Conservation (phyloP, 2,329 filamentous ascomycete species). For the Colletotrichum viniferum region DNA sequence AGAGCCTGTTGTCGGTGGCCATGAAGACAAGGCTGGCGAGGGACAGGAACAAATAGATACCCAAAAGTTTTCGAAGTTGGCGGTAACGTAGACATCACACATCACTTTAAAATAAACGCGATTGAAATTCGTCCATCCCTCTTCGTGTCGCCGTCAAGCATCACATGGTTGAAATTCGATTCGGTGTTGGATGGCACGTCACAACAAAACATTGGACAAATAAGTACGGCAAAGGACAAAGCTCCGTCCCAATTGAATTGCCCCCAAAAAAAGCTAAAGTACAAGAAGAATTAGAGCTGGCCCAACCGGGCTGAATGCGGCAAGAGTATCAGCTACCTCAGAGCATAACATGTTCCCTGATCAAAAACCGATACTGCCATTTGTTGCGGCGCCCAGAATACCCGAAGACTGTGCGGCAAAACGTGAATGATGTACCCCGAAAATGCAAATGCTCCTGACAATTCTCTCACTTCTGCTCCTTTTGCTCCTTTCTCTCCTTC, state of each 20-base stretch:
- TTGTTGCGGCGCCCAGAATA: slow-evolving; percentile 12
- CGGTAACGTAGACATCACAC: slow-evolving; percentile 10
- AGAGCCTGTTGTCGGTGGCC: neutral
- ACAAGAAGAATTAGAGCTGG: slow-evolving; percentile 41
- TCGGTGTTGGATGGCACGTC: neutral
- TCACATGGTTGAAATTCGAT: neutral
- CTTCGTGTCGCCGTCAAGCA: neutral
- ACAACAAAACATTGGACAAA: neutral
- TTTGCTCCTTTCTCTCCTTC: neutral
- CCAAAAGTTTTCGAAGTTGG: slow-evolving; percentile 20
- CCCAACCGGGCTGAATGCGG: slow-evolving; percentile 31
- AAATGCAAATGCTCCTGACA: slow-evolving; percentile 18
- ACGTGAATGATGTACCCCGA: slow-evolving; percentile 19
- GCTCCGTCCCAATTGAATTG: slow-evolving; percentile 1
- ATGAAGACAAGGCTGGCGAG: slow-evolving; percentile 24
- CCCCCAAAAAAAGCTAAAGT: slow-evolving; percentile 40
- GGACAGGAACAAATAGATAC: slow-evolving; percentile 27
- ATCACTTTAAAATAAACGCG: neutral
- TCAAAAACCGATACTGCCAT: slow-evolving; percentile 25
- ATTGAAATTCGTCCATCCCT: neutral
- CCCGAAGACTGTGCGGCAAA: slow-evolving; percentile 3
- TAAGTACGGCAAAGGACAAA: slow-evolving; percentile 9
- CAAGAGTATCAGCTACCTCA: slow-evolving; percentile 37
- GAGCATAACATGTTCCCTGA: slow-evolving; percentile 40
- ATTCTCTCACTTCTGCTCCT: slow-evolving; percentile 17